Percentiles rank a stretch among this genome's conserved stretches.
Evolutionary conservation across 2,329 filamentous ascomycete species (phyloP).

Genomic region (Fusarium irregulare): DNA sequence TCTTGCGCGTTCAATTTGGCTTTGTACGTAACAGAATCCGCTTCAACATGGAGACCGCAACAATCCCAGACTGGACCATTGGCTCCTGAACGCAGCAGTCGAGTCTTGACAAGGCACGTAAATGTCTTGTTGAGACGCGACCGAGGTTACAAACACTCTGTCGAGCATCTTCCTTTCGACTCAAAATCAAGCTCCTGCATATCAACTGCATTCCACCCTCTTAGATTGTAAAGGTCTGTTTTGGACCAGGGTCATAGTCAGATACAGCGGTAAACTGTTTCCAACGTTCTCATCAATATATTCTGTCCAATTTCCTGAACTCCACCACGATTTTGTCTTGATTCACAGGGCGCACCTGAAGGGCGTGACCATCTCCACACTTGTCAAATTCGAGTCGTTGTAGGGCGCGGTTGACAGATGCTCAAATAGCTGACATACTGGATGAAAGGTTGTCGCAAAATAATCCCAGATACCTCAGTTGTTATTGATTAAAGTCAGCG

Average conservation of each 20-base stretch:
- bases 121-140: neutral
- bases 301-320: constrained; percentile 26
- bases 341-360: constrained; percentile 24
- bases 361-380: constrained; percentile 21
- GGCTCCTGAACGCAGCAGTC: neutral
- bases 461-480: neutral
- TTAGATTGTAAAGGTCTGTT: neutral
- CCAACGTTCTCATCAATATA: neutral
- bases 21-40: constrained; percentile 34
- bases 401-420: constrained; percentile 27
- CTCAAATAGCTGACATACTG: neutral
- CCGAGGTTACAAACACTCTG: neutral
- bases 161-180: neutral
- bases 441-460: constrained; percentile 5
- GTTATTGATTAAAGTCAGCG: rapidly evolving
- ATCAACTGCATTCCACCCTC: rapidly evolving
- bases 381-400: constrained; percentile 5
- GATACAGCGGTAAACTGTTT: neutral
- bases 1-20: constrained; percentile 8
- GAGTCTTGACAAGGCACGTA: neutral
- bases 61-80: neutral
- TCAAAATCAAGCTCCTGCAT: neutral
- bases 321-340: constrained; percentile 14
- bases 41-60: constrained; percentile 1
- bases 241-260: neutral